Conservation (phyloP, 2,329 filamentous ascomycete genomes). For the Fusarium temperatum region DNA sequence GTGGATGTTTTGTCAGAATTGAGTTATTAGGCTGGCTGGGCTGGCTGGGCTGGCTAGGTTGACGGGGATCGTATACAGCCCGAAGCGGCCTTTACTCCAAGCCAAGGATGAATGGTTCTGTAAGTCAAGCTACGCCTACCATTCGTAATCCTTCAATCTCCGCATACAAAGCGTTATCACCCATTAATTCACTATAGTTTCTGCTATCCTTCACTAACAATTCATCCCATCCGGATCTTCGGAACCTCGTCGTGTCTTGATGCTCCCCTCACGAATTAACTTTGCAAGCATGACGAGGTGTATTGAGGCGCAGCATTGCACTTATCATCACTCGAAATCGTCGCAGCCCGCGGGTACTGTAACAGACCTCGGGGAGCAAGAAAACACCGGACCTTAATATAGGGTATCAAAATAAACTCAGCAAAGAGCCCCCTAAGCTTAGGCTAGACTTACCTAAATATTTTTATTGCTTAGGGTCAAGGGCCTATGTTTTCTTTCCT, state of each 20-base stretch:
- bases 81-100: conserved; percentile 10
- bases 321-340: not conserved
- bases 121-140: not conserved
- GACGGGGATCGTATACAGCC: conserved; percentile 22
- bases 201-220: not conserved
- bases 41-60: not conserved
- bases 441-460: too few relatives aligned
- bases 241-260: not conserved
- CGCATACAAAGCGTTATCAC: not conserved
- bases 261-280: not conserved
- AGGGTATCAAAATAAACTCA: too few relatives aligned
- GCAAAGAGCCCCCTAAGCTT: too few relatives aligned
- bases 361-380: too few relatives aligned
- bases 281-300: not conserved
- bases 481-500: too few relatives aligned
- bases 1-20: conserved; percentile 29
- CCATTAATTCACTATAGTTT: not conserved
- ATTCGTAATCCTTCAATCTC: not conserved
- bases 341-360: not conserved
- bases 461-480: too few relatives aligned
- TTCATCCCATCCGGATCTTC: not conserved
- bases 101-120: not conserved
- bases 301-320: conserved; percentile 27
- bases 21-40: not conserved
- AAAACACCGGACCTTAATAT: too few relatives aligned